These are phyloP conservation scores for Tagetes patula DNA, from an alignment of 129 eudicot species.

Conservation along the genomic window DNA sequence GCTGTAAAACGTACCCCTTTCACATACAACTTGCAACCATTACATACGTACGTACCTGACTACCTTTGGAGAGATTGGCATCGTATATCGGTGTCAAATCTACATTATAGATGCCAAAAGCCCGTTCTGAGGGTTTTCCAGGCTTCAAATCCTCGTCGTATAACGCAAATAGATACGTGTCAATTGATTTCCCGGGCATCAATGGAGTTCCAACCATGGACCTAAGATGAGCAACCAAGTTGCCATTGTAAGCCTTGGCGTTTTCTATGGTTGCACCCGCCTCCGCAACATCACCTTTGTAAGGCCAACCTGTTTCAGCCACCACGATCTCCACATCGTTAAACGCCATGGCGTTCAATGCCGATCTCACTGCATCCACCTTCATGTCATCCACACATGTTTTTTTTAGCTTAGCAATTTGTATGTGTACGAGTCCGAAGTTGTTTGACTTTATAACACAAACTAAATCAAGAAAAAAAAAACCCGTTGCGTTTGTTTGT, in stretches of 20 bases:
- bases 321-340: constrained; percentile 70
- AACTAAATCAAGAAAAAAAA: too few relatives aligned
- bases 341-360: constrained; percentile 55
- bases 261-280: constrained; percentile 63
- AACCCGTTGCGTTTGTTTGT: too few relatives aligned
- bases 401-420: neutral
- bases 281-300: constrained; percentile 59
- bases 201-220: constrained; percentile 81
- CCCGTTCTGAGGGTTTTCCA: constrained; percentile 58
- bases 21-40: neutral
- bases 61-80: constrained; percentile 49
- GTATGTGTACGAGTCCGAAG: neutral
- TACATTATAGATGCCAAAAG: constrained; percentile 68
- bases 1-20: too few relatives aligned
- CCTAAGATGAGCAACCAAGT: constrained; percentile 57
- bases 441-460: too few relatives aligned
- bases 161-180: constrained; percentile 65
- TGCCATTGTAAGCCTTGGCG: constrained; percentile 73
- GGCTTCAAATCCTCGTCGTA: constrained; percentile 71
- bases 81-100: constrained; percentile 64
- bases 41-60: constrained; percentile 44
- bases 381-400: constrained; percentile 18
- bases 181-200: constrained; percentile 83
- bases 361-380: constrained; percentile 75
- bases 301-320: constrained; percentile 92